Evolutionary conservation across 768 basidiomycete species (phyloP).

Genomic region (Leccinum arenicola): DNA sequence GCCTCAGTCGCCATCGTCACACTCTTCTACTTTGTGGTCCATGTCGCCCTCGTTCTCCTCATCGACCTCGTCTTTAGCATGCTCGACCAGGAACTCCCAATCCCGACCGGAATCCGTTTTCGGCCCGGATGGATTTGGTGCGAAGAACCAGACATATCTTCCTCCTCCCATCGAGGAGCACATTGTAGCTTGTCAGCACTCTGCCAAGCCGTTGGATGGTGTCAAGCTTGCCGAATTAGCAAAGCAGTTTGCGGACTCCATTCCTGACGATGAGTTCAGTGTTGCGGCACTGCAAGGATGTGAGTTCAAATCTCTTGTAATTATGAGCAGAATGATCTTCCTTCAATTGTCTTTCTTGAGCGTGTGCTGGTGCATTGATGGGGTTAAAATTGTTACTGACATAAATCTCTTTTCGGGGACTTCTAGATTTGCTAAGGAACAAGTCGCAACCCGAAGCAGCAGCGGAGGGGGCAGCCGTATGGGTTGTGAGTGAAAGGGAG

Average conservation of each 20-base stretch:
- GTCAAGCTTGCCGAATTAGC: conserved; percentile 66
- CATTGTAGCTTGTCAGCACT: conserved; percentile 55
- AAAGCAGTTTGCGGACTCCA: conserved; percentile 72
- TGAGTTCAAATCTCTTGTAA: conserved; percentile 42
- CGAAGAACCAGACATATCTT: conserved; percentile 56
- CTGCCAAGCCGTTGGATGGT: conserved; percentile 63
- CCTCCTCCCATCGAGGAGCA: conserved; percentile 65
- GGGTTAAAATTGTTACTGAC: conserved; percentile 27
- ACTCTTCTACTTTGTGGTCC: conserved; percentile 47
- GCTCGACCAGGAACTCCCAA: conserved; percentile 29
- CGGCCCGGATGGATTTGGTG: conserved; percentile 39
- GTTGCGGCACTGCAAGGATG: conserved; percentile 90
- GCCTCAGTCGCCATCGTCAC: conserved; percentile 41
- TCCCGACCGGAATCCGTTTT: conserved; percentile 20
- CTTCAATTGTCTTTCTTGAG: conserved; percentile 16
- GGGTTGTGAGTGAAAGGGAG: conserved; percentile 75
- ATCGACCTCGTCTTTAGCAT: conserved; percentile 37
- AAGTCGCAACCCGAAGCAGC: conserved; percentile 81
- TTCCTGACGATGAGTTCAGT: conserved; percentile 85
- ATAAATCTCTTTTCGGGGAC: neutral
- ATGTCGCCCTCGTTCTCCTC: conserved; percentile 45
- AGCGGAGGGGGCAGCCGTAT: conserved; percentile 59
- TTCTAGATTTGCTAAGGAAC: conserved; percentile 73
- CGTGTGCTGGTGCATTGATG: conserved; percentile 22
- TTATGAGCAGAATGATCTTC: neutral